Percentiles rank a stretch among this genome's conserved stretches.
phyloP scores from a whole-genome alignment of 495 filamentous ascomycete genomes.

The Annulohypoxylon maeteangense region DNA sequence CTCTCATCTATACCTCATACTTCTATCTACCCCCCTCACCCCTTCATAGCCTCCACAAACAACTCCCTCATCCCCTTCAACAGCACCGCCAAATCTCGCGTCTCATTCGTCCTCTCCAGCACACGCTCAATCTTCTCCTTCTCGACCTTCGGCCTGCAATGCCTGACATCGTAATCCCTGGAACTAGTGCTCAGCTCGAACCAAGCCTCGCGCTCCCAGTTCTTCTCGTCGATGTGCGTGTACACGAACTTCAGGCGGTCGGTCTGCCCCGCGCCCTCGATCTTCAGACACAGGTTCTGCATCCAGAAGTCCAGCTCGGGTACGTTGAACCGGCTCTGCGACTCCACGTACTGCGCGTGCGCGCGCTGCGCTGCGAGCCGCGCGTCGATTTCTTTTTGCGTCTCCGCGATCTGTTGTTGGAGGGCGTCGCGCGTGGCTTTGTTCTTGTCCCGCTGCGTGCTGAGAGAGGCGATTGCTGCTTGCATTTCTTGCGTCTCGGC shows the following conservation, averaged over 20 bases:
- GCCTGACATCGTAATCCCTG: conserved; percentile 84
- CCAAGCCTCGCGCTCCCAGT: conserved; percentile 91
- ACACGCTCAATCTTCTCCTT: conserved; percentile 74
- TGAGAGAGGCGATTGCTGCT: conserved; percentile 77
- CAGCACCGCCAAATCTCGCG: conserved; percentile 79
- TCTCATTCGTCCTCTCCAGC: conserved; percentile 83
- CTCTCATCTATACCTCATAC: conserved; percentile 3
- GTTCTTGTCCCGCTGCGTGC: conserved; percentile 77
- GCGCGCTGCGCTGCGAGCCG: conserved; percentile 62
- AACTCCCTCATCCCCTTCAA: conserved; percentile 93
- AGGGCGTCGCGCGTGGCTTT: conserved; percentile 77
- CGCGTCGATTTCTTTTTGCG: conserved; percentile 73
- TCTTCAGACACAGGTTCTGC: conserved; percentile 83
- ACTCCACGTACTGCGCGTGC: conserved; percentile 71
- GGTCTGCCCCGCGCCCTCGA: conserved; percentile 86
- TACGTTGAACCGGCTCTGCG: conserved; percentile 83
- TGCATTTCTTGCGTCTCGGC: conserved; percentile 92
- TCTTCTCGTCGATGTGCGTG: conserved; percentile 84
- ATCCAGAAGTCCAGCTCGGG: conserved; percentile 98
- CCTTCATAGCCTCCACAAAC: conserved; percentile 71
- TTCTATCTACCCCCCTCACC: conserved; percentile 36
- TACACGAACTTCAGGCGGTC: conserved; percentile 93
- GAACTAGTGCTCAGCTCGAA: conserved; percentile 87
- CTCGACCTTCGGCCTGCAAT: conserved; percentile 82
- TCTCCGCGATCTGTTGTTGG: conserved; percentile 79